Evolutionary conservation across 306 rosid species (phyloP), one percentile per base, ranked within the genome.

Genomic region (Cicer cuneatum): DNA sequence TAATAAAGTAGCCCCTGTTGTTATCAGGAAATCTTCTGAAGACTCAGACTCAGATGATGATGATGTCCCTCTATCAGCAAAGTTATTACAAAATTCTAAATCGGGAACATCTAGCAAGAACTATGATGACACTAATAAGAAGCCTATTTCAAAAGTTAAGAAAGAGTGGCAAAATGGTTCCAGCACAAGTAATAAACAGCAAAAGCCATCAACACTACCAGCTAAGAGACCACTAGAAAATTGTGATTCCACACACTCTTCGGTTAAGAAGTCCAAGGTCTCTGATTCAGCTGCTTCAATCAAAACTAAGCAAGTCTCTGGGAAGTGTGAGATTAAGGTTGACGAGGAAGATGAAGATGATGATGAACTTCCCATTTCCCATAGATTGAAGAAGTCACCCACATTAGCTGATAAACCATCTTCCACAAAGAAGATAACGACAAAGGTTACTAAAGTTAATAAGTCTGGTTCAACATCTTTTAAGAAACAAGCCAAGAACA

Each of bases 41-140:
- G 85, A 85, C 75, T 81, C 85, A 13, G 88, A 84, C 13, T 78
- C 59, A n/a, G 83, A 75, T 14, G 86, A 82, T 29, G 84, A 83
- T 59, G 75, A 77, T 74, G 24, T 84, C 40, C 85, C 85, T 69
- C 79, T 84, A 81, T 37, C 87, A 35, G 66, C 71, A 49, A 81
- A 69, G 70, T 10, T 84, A 21, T 7, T 6, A 18, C 40, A 64
- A 35, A 80, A 16, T 65, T 39, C 74, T 40, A 77, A 72, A 59
- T 43, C 72, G n/a, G 81, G 81, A 84, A 70, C 76, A 19, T 56
- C 73, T 69, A 69, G 85, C 41, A 47, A 29, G 75, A 78, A 65
- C 5, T 40, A 6, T 29, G 54, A 45, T 39, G 61, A 72, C 24
- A 53, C 75, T 18, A 73, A 77, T 64, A 81, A 69, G 71, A 85